A percentile compares a stretch with the other conserved stretches of the same genome.
Conservation (phyloP, 2,329 filamentous ascomycete species). For the Thelonectria rubi region DNA sequence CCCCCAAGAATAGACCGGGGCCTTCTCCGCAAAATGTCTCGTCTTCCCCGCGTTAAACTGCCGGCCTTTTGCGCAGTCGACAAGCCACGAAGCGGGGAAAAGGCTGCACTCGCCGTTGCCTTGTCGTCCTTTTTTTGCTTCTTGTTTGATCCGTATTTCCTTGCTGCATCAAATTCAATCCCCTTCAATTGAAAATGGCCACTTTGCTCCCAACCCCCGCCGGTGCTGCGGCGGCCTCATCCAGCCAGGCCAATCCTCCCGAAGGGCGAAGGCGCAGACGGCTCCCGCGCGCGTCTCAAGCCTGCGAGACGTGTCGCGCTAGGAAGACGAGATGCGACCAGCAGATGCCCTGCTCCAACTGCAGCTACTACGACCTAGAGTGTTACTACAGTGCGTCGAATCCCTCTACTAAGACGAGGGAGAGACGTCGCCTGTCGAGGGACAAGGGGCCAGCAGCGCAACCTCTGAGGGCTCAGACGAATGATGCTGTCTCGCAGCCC, state of each 20-base stretch:
- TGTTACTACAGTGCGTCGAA: neutral
- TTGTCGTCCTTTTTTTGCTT: neutral
- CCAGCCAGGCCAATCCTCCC: slow-evolving; percentile 2
- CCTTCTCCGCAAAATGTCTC: slow-evolving; percentile 3
- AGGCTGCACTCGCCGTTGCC: neutral
- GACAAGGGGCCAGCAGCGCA: neutral
- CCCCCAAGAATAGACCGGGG: neutral
- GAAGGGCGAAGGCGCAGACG: slow-evolving; percentile 2
- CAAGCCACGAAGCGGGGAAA: slow-evolving; percentile 8
- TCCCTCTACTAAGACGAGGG: neutral
- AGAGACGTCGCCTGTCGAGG: neutral
- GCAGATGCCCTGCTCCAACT: slow-evolving; percentile 9
- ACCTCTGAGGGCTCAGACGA: neutral
- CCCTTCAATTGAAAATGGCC: slow-evolving; percentile 1
- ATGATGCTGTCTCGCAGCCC: neutral
- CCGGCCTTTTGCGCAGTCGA: neutral
- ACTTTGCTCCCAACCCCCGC: neutral
- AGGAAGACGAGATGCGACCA: slow-evolving; percentile 12
- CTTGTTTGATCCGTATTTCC: slow-evolving; percentile 3
- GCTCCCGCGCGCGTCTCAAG: slow-evolving; percentile 9
- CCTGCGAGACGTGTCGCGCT: slow-evolving; percentile 4
- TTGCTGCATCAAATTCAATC: neutral
- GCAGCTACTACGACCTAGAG: slow-evolving; percentile 6
- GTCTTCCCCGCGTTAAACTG: slow-evolving; percentile 1
- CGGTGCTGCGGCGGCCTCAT: neutral